Percentiles rank a stretch among this genome's conserved stretches.
These are phyloP conservation scores for Domatiomyces globalis DNA, from an alignment of 2,329 filamentous ascomycete species.

Conservation along the genomic window DNA sequence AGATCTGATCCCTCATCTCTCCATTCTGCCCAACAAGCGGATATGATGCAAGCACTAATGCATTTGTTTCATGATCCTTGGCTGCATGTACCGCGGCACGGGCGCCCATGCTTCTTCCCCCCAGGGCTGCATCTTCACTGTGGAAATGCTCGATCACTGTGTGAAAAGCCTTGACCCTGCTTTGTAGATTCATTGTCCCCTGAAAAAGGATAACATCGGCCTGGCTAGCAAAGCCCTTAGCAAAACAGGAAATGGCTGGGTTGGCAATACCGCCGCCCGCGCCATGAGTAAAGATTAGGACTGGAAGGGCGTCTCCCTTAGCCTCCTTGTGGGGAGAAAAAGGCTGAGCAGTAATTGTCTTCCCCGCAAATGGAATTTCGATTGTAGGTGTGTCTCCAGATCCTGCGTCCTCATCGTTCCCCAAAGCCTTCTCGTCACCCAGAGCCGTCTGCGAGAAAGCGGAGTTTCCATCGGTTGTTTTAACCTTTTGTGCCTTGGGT, in stretches of 20 bases:
- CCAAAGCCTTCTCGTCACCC: no score
- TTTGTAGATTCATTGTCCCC: conserved; percentile 15
- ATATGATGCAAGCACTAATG: conserved; percentile 13
- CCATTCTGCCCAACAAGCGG: conserved; percentile 10
- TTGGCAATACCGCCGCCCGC: conserved; percentile 14
- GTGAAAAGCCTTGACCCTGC: conserved; percentile 8
- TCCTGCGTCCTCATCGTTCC: no score
- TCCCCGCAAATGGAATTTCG: no score
- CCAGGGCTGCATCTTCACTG: conserved; percentile 5
- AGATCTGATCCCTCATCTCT: conserved; percentile 14
- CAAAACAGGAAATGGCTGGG: conserved; percentile 12
- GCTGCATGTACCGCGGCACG: conserved; percentile 3
- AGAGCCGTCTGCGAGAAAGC: no score
- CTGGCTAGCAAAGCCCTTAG: conserved; percentile 7
- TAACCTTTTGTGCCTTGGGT: no score
- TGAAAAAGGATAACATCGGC: conserved; percentile 10
- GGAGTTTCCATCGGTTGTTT: no score
- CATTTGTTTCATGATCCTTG: conserved; percentile 3
- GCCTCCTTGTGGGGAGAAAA: not conserved
- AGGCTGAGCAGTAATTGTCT: no score
- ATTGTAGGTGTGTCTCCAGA: no score
- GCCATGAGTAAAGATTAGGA: conserved; percentile 17
- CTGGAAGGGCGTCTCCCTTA: not conserved
- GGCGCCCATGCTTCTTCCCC: conserved; percentile 7
- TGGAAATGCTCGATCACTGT: conserved; percentile 6